A percentile compares a stretch with the other conserved stretches of the same genome.
Conservation (phyloP, 2,329 filamentous ascomycete genomes). For the Fusarium buxicola region DNA sequence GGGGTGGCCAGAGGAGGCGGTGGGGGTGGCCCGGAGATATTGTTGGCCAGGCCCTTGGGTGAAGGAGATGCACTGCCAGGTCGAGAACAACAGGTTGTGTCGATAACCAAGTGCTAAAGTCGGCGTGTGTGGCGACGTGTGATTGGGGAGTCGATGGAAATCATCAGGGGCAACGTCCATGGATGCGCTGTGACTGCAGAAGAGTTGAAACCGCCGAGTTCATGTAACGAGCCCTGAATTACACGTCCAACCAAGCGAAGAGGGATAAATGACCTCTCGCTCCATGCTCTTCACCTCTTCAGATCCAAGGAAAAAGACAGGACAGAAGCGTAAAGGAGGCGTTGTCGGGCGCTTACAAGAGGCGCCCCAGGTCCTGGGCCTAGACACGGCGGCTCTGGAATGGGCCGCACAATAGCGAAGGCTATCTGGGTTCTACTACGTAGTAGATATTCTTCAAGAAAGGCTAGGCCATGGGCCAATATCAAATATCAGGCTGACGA, state of each 20-base stretch:
- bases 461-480: background rate
- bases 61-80: too few relatives aligned
- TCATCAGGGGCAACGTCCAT: constrained; percentile 31
- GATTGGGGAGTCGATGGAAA: constrained; percentile 26
- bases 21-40: background rate
- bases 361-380: too few relatives aligned
- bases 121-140: constrained; percentile 4
- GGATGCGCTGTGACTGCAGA: constrained; percentile 7
- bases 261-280: background rate
- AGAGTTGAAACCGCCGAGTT: constrained; percentile 9
- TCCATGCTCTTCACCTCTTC: background rate
- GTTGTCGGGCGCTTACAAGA: constrained; percentile 16
- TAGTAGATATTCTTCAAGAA: too few relatives aligned
- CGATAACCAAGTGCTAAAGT: background rate
- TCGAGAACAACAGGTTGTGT: too few relatives aligned
- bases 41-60: too few relatives aligned
- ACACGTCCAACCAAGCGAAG: background rate
- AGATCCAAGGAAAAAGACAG: too few relatives aligned
- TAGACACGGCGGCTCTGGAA: background rate
- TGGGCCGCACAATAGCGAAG: background rate
- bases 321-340: background rate
- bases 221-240: background rate
- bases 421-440: background rate
- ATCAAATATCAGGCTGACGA: constrained; percentile 10
- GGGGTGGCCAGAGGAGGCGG: too few relatives aligned